Evolutionary conservation across 2,329 filamentous ascomycete genomes (phyloP).

Genomic region (Ceratocystis destructans): DNA sequence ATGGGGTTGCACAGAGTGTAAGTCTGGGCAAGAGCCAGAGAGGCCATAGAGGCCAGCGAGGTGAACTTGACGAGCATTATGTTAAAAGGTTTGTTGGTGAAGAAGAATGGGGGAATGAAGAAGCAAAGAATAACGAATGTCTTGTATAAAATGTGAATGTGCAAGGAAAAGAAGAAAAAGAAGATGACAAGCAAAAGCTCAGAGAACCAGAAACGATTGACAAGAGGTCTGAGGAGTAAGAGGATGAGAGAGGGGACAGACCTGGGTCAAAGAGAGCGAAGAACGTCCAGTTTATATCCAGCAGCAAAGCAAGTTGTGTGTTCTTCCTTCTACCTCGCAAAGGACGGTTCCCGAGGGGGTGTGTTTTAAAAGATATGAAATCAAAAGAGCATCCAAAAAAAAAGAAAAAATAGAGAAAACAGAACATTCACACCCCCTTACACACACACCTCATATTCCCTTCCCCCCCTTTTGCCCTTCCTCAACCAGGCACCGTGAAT

Average conservation of each 20-base stretch:
- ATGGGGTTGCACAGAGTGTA: constrained; percentile 42
- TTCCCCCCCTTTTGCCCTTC: neutral
- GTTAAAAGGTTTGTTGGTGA: neutral
- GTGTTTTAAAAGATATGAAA: neutral
- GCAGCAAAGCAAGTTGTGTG: neutral
- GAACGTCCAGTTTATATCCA: constrained; percentile 5
- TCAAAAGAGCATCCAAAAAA: neutral
- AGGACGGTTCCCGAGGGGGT: neutral
- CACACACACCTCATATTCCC: neutral
- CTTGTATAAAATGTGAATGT: neutral
- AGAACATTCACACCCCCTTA: neutral
- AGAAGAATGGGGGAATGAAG: constrained; percentile 1
- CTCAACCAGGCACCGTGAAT: neutral
- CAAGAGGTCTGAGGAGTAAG: neutral
- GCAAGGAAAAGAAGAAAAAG: neutral
- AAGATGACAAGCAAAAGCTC: neutral
- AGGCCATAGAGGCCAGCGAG: constrained; percentile 35
- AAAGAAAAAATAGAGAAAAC: neutral
- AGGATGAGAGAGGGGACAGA: neutral
- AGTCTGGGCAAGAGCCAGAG: constrained; percentile 42
- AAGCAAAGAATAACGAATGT: constrained; percentile 1
- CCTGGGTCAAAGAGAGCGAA: neutral
- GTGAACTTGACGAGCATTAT: constrained; percentile 30
- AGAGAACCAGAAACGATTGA: constrained; percentile 9
- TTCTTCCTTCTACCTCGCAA: no score